Conservation (phyloP, 2,329 filamentous ascomycete species). For the Pyrenochaeta sp. region DNA sequence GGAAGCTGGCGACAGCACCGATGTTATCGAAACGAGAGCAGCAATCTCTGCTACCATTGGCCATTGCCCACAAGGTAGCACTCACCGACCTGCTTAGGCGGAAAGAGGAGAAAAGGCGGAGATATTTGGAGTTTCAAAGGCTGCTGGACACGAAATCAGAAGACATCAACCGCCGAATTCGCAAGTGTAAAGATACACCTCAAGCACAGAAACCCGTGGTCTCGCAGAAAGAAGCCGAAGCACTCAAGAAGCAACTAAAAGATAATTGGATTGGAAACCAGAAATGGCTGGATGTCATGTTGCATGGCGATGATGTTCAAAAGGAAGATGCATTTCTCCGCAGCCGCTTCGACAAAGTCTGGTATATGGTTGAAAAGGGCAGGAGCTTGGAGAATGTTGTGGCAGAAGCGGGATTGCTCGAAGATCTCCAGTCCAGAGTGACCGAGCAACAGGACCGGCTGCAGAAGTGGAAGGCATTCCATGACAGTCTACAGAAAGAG, state of each 20-base stretch:
- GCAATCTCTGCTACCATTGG: conserved; percentile 65
- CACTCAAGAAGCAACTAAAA: conserved; percentile 66
- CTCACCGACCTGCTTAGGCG: conserved; percentile 65
- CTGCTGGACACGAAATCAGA: conserved; percentile 70
- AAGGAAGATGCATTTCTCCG: conserved; percentile 70
- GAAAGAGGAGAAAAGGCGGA: conserved; percentile 66
- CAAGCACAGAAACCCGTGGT: conserved; percentile 38
- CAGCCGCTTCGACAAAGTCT: conserved; percentile 73
- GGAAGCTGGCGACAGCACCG: conserved; percentile 58
- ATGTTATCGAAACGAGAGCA: conserved; percentile 40
- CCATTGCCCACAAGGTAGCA: conserved; percentile 75
- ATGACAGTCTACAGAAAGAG: conserved; percentile 50
- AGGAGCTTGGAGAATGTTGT: conserved; percentile 65
- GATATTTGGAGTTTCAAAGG: conserved; percentile 70
- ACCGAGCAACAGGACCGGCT: conserved; percentile 72
- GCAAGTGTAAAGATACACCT: conserved; percentile 45
- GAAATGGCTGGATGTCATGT: conserved; percentile 74
- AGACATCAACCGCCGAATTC: conserved; percentile 63
- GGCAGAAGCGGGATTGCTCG: conserved; percentile 63
- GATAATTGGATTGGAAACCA: conserved; percentile 82
- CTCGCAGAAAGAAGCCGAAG: conserved; percentile 35
- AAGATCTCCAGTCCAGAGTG: conserved; percentile 75
- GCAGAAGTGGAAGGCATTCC: conserved; percentile 75
- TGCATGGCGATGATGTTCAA: conserved; percentile 69
- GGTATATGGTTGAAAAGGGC: conserved; percentile 70